These are phyloP conservation scores for Leucogyrophana mollusca DNA, from an alignment of 768 basidiomycete genomes.

Conservation along the genomic window DNA sequence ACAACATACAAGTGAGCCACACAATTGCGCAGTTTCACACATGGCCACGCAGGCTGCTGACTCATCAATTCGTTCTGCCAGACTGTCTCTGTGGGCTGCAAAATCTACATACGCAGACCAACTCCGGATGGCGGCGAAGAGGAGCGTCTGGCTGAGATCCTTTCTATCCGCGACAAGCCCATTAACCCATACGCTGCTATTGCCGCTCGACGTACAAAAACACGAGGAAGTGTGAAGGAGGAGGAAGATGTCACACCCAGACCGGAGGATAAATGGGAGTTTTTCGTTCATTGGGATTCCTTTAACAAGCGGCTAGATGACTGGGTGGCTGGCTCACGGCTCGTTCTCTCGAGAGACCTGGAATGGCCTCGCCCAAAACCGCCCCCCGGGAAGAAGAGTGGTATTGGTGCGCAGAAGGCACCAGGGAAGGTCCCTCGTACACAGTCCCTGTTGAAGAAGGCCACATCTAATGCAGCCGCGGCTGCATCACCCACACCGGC, in stretches of 20 bases:
- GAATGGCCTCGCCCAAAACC: constrained; percentile 95
- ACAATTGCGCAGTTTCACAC: constrained; percentile 23
- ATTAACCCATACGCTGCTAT: constrained; percentile 50
- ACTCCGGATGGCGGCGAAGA: constrained; percentile 72
- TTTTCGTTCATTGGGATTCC: constrained; percentile 97
- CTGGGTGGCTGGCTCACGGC: constrained; percentile 88
- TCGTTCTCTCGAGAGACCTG: constrained; percentile 81
- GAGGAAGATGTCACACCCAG: constrained; percentile 49
- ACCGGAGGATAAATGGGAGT: constrained; percentile 83
- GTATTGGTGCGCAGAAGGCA: constrained; percentile 45
- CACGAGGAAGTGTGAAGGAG: constrained; percentile 38
- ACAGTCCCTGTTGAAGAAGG: constrained; percentile 62
- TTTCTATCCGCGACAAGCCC: constrained; percentile 90
- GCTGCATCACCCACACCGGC: constrained; percentile 61
- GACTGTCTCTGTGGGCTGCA: constrained; percentile 92
- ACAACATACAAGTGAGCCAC: constrained; percentile 65
- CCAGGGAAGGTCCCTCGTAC: constrained; percentile 64
- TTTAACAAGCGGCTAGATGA: constrained; percentile 99
- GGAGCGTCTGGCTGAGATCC: constrained; percentile 92
- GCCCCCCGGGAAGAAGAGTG: constrained; percentile 53
- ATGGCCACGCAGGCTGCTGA: constrained; percentile 24
- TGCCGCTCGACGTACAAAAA: constrained; percentile 36
- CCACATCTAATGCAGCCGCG: constrained; percentile 66
- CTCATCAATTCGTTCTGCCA: constrained; percentile 37
- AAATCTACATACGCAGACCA: constrained; percentile 87